Percentiles rank a stretch among this genome's conserved stretches.
These are phyloP conservation scores for Orychophragmus violaceus DNA, from an alignment of 345 rosid genomes.

Conservation along the genomic window DNA sequence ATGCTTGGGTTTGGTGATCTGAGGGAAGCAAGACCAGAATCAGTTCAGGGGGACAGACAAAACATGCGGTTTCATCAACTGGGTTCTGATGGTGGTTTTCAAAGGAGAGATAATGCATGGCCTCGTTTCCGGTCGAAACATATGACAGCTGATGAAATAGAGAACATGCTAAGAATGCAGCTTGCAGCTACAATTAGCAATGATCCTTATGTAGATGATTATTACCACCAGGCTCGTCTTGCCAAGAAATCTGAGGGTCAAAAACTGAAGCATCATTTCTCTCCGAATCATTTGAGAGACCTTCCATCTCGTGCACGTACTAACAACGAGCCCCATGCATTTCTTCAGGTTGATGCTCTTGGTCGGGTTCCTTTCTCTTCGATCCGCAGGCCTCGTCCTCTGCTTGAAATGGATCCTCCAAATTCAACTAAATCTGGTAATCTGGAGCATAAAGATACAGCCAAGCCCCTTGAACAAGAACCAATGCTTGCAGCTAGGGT, in stretches of 20 bases:
- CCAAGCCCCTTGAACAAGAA: slow-evolving; percentile 85
- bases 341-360: slow-evolving; percentile 95
- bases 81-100: slow-evolving; percentile 45
- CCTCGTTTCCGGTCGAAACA: slow-evolving; percentile 65
- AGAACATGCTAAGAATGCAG: slow-evolving; percentile 76
- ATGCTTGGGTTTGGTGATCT: slow-evolving; percentile 51
- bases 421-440: slow-evolving; percentile 41
- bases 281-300: slow-evolving; percentile 74
- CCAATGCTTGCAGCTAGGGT: slow-evolving; percentile 98
- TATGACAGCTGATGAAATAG: slow-evolving; percentile 79
- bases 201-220: slow-evolving; percentile 94
- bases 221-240: slow-evolving; percentile 85
- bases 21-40: slow-evolving; percentile 59
- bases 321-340: slow-evolving; percentile 73
- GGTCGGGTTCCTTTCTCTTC: slow-evolving; percentile 96
- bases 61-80: slow-evolving; percentile 48
- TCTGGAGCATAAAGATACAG: slow-evolving; percentile 49
- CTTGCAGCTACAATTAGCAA: slow-evolving; percentile 88
- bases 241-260: slow-evolving; percentile 66
- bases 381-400: slow-evolving; percentile 92
- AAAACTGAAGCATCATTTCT: slow-evolving; percentile 72
- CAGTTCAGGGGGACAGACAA: slow-evolving; percentile 56
- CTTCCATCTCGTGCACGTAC: slow-evolving; percentile 73
- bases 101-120: slow-evolving; percentile 35
- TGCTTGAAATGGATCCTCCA: slow-evolving; percentile 87